Evolutionary conservation across 2,329 filamentous ascomycete species (phyloP).

Genomic region (Aspergillus tubingensis): DNA sequence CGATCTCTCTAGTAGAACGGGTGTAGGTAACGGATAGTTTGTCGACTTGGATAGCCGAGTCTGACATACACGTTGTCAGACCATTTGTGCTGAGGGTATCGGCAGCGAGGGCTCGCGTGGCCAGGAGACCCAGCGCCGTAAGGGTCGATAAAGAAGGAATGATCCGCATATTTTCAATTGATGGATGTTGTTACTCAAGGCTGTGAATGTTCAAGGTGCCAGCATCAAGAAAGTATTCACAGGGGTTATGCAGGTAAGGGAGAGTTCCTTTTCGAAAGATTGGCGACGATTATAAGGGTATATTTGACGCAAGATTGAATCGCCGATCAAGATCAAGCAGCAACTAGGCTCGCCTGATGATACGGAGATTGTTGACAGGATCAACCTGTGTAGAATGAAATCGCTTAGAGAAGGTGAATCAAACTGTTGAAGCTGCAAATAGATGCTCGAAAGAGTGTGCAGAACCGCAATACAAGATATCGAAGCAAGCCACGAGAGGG

Average conservation of each 20-base stretch:
- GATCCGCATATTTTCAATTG: constrained; percentile 27
- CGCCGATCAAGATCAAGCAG: constrained; percentile 3
- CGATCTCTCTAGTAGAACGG: constrained; percentile 69
- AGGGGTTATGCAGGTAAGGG: neutral
- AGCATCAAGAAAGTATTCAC: constrained; percentile 5
- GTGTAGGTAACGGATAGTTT: constrained; percentile 78
- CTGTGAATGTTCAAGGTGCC: neutral
- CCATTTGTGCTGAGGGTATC: constrained; percentile 79
- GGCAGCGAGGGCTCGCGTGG: constrained; percentile 56
- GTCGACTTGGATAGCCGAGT: constrained; percentile 67
- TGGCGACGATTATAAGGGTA: constrained; percentile 12
- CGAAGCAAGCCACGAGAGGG: neutral
- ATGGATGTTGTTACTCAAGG: neutral
- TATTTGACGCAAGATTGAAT: constrained; percentile 5
- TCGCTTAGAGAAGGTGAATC: neutral
- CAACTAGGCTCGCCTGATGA: constrained; percentile 13
- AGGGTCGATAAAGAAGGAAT: constrained; percentile 24
- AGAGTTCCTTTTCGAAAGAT: neutral
- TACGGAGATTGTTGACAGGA: constrained; percentile 24
- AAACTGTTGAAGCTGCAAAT: neutral
- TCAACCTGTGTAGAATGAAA: constrained; percentile 31
- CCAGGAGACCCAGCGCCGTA: constrained; percentile 30
- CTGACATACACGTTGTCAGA: constrained; percentile 69
- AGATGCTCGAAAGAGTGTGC: neutral
- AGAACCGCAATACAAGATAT: neutral